Base-by-base conservation (phyloP, 2,329 filamentous ascomycete species). In the Arthrobotrys conoides region DNA sequence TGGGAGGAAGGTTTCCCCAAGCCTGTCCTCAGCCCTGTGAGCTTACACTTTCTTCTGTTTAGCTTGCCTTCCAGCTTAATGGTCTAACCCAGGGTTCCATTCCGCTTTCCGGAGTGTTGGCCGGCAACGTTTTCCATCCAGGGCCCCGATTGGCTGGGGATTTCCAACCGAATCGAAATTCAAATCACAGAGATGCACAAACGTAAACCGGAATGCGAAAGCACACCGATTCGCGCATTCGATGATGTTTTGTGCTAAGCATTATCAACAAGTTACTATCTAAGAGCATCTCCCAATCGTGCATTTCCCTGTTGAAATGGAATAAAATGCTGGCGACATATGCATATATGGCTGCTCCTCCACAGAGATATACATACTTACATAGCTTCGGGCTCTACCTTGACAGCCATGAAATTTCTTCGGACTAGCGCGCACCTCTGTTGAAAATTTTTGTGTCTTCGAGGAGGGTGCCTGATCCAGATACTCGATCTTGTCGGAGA, bases 101-200 rank as follows among this genome's bases (percentile, higher is more conserved):
- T 76, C 72, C 72, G 65, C 48, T 59, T 70, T 61, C 71, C 63
- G 71, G 46, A 53, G 71, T 59, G 65, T 71, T 70, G 67, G 59
- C 22, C 49, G 38, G 53, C 73, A 77, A 77, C 73, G 67, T 71
- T 77, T 71, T 48, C 51, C 67, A 71, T 67, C 68, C 61, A 68
- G 63, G 27, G 5, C 20, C 67, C 73, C 73, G 61, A 77, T 77
- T 77, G 73, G 73, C 63, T 64, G 55, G 64, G 53, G 30, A 5
- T 41, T 33, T 48, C 67, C 16, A 59, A 30, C 51, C 33, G 38
- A 44, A 33, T 72, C 36, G 59, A 66, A 30, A 33, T 65, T 59
- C 16, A n/a, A 49, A 63, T 24, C 41, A 27, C 57, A 61, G 20
- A 61, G 20, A 33, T 41, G 36, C 44, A 61, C 71, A 53, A 41